phyloP scores from a whole-genome alignment of 2,329 filamentous ascomycete genomes.

The Rhytidhysteron rufulum region DNA sequence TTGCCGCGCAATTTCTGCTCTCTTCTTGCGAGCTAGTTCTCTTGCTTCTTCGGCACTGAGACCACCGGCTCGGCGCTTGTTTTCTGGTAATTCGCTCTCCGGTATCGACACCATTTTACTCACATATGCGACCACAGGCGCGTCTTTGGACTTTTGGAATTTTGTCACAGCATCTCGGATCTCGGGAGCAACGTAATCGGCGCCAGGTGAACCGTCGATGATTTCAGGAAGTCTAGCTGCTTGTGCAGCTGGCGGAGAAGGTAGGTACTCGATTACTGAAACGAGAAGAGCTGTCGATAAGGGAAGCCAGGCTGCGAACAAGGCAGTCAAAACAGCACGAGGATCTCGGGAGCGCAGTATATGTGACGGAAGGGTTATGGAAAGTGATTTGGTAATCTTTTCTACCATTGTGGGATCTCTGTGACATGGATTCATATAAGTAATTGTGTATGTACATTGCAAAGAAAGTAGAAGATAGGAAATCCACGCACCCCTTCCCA shows the following conservation, averaged over 20 bases:
- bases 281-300: slow-evolving; percentile 89
- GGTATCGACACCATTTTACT: slow-evolving; percentile 98
- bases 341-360: slow-evolving; percentile 80
- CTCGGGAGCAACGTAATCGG: slow-evolving; percentile 62
- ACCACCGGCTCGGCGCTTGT: slow-evolving; percentile 64
- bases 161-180: slow-evolving; percentile 77
- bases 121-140: slow-evolving; percentile 87
- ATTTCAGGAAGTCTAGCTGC: slow-evolving; percentile 74
- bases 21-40: slow-evolving; percentile 81
- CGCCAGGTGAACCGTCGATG: slow-evolving; percentile 74
- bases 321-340: slow-evolving; percentile 73
- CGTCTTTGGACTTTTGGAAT: slow-evolving; percentile 66
- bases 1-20: slow-evolving; percentile 79
- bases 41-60: slow-evolving; percentile 86
- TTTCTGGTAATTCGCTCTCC: slow-evolving; percentile 85
- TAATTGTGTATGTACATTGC: slow-evolving; percentile 37
- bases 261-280: slow-evolving; percentile 88
- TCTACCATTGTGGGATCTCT: slow-evolving; percentile 77
- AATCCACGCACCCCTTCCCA: slow-evolving; percentile 67
- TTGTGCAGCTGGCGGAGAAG: slow-evolving; percentile 78
- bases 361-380: slow-evolving; percentile 79
- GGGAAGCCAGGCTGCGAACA: slow-evolving; percentile 88
- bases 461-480: slow-evolving; percentile 31
- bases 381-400: slow-evolving; percentile 91
- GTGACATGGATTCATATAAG: slow-evolving; percentile 31